Evolutionary conservation across 2,329 filamentous ascomycete species (phyloP).

Genomic region (Ploettnerulaceae sp.): DNA sequence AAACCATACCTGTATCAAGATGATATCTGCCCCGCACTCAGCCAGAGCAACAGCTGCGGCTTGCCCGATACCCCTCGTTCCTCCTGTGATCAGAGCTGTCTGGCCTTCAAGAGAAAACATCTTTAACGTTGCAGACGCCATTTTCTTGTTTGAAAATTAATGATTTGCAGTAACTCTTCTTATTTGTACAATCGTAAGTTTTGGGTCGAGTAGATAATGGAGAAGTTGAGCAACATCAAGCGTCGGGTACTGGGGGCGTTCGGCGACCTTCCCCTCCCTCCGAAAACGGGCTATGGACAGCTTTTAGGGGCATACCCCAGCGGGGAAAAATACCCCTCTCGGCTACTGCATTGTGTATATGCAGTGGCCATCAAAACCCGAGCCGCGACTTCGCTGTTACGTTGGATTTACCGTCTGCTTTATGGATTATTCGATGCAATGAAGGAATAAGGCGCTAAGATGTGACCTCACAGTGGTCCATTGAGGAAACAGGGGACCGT

Average conservation of each 20-base stretch:
- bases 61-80: slow-evolving; percentile 38
- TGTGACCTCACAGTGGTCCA: too few relatives aligned
- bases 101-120: slow-evolving; percentile 36
- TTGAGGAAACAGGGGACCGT: too few relatives aligned
- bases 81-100: slow-evolving; percentile 37
- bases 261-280: neutral
- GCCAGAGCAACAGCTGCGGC: slow-evolving; percentile 36
- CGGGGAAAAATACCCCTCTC: slow-evolving; percentile 6
- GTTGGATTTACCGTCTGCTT: too few relatives aligned
- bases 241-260: neutral
- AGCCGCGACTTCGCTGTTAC: slow-evolving; percentile 4
- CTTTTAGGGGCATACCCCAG: neutral
- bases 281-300: neutral
- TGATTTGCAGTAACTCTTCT: neutral
- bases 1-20: slow-evolving; percentile 36
- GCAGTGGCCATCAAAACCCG: slow-evolving; percentile 10
- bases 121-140: slow-evolving; percentile 24
- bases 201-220: neutral
- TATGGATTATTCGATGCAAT: too few relatives aligned
- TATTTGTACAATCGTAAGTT: neutral
- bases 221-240: neutral
- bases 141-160: slow-evolving; percentile 1
- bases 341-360: neutral
- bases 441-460: too few relatives aligned
- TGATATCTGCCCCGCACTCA: slow-evolving; percentile 38